Conservation (phyloP, 176 grass and related monocot species). For the Tillandsia fasciculata region DNA sequence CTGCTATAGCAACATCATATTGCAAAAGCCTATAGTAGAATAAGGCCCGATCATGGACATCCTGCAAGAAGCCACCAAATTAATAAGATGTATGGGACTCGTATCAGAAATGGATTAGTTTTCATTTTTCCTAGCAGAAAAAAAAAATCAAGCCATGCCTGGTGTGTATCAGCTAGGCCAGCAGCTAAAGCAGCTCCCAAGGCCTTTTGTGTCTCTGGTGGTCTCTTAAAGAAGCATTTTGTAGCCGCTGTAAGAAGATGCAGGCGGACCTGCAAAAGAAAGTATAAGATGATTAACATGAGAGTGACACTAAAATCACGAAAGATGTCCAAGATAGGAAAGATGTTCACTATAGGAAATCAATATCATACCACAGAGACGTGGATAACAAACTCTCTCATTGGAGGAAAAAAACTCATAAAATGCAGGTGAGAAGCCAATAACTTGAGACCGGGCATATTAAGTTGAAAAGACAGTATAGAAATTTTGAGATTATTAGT, state of each 20-base stretch:
- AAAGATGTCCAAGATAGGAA: not conserved
- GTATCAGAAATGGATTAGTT: not conserved
- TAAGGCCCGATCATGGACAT: conserved; percentile 95
- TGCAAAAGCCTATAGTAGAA: conserved; percentile 99
- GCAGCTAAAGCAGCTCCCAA: conserved; percentile 83
- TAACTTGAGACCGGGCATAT: not conserved
- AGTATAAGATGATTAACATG: conserved; percentile 14
- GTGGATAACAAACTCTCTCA: too few relatives aligned
- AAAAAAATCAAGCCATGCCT: conserved; percentile 36
- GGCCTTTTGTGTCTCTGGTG: conserved; percentile 84
- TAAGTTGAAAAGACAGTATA: not conserved
- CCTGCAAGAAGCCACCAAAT: conserved; percentile 42
- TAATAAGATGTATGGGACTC: conserved; percentile 10
- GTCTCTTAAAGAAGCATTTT: conserved; percentile 96
- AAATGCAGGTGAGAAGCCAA: not conserved
- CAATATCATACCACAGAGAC: too few relatives aligned
- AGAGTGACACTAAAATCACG: not conserved
- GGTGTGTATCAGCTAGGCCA: conserved; percentile 76
- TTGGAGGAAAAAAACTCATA: not conserved
- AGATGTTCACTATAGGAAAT: too few relatives aligned
- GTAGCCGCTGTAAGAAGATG: conserved; percentile 94
- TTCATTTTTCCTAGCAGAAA: not conserved
- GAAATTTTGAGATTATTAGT: conserved; percentile 1
- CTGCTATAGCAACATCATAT: conserved; percentile 69
- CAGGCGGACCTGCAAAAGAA: conserved; percentile 68